Percentiles rank a stretch among this genome's conserved stretches.
Conservation (phyloP, 352 stramenopile genomes). For the Elongisporangium anandrum region DNA sequence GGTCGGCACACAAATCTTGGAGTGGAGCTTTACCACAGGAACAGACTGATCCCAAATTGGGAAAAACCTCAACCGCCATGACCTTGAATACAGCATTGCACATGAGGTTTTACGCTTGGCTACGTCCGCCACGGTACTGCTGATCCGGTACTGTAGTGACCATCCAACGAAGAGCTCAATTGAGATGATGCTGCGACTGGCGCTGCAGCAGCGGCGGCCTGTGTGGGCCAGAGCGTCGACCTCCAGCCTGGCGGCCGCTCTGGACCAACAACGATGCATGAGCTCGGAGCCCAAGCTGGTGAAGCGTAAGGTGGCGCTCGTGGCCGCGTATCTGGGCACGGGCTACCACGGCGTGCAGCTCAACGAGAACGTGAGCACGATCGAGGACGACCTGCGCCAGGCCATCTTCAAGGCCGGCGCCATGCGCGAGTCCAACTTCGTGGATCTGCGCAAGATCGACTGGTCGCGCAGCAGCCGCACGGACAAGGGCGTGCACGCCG, state of each 20-base stretch:
- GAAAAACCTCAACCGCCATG: neutral
- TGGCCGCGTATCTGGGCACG: slow-evolving; percentile 80
- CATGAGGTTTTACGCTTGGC: neutral
- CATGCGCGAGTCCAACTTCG: slow-evolving; percentile 88
- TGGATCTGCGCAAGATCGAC: slow-evolving; percentile 85
- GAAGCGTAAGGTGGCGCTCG: slow-evolving; percentile 88
- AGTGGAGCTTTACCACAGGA: neutral
- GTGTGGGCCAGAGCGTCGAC: neutral
- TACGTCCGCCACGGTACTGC: neutral
- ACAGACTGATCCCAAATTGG: neutral
- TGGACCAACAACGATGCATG: neutral
- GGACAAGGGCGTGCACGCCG: slow-evolving; percentile 90
- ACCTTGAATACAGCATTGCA: too few relatives aligned
- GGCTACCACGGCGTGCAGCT: slow-evolving; percentile 78
- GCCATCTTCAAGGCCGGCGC: slow-evolving; percentile 77
- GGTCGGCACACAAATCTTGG: neutral
- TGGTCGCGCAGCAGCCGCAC: slow-evolving; percentile 88
- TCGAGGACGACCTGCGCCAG: slow-evolving; percentile 77
- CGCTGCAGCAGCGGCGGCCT: neutral
- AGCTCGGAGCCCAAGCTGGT: slow-evolving; percentile 27
- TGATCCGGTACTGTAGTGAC: neutral
- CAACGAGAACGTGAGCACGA: slow-evolving; percentile 75
- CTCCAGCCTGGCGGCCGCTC: neutral
- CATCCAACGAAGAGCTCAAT: neutral
- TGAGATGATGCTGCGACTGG: neutral